phyloP scores from a whole-genome alignment of 805 yeast species.

The Candida maesae region DNA sequence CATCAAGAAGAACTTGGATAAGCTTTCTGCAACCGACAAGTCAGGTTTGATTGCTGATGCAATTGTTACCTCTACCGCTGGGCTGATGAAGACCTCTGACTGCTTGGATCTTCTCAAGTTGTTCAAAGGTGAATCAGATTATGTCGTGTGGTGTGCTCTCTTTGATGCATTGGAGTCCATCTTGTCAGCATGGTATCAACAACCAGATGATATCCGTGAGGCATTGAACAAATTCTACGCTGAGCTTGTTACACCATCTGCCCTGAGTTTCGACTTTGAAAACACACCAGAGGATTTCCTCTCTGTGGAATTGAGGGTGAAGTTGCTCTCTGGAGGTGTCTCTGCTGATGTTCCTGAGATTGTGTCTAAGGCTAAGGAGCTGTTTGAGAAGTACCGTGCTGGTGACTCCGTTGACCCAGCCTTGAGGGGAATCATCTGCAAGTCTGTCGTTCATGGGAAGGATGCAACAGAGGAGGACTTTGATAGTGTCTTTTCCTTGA shows the following conservation, averaged over 20 bases:
- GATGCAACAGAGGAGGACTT: slow-evolving; percentile 60
- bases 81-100: slow-evolving; percentile 57
- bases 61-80: slow-evolving; percentile 63
- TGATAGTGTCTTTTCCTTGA: slow-evolving; percentile 54
- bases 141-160: slow-evolving; percentile 63
- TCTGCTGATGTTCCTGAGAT: slow-evolving; percentile 45
- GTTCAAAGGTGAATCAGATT: slow-evolving; percentile 56
- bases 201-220: slow-evolving; percentile 39
- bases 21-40: slow-evolving; percentile 66
- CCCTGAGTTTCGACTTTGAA: slow-evolving; percentile 57
- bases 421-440: slow-evolving; percentile 61
- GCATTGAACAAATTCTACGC: slow-evolving; percentile 48
- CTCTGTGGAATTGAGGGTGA: slow-evolving; percentile 60
- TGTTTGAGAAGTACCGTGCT: slow-evolving; percentile 34
- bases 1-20: slow-evolving; percentile 52
- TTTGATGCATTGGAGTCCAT: slow-evolving; percentile 42
- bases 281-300: slow-evolving; percentile 51
- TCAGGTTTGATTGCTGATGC: slow-evolving; percentile 76
- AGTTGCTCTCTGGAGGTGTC: slow-evolving; percentile 57
- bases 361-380: slow-evolving; percentile 38
- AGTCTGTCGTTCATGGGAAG: slow-evolving; percentile 62
- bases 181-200: slow-evolving; percentile 51
- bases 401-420: slow-evolving; percentile 67
- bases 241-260: slow-evolving; percentile 52
- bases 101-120: slow-evolving; percentile 52